Evolutionary conservation across 306 rosid genomes (phyloP).

Genomic region (Argentina anserina): DNA sequence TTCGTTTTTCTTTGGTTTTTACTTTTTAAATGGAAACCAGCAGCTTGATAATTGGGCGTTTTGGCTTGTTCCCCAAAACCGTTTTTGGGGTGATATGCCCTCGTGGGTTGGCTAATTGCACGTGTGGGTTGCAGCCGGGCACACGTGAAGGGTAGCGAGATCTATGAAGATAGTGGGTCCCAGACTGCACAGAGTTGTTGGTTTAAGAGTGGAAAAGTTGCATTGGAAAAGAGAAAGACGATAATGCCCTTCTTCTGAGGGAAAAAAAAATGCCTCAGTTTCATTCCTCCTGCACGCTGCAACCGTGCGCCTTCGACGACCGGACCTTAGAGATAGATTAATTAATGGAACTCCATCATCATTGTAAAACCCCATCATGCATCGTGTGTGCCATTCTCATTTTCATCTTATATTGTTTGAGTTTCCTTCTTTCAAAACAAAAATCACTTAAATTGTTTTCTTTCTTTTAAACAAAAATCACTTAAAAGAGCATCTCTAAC

Average conservation of each 20-base stretch:
- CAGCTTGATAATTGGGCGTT: too few relatives aligned
- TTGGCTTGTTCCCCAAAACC: constrained; percentile 20
- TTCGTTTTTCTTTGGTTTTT: too few relatives aligned
- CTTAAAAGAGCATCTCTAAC: too few relatives aligned
- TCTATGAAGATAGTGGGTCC: constrained; percentile 7
- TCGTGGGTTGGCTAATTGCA: constrained; percentile 4
- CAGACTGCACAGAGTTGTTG: neutral
- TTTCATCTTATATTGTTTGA: too few relatives aligned
- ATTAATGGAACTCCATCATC: too few relatives aligned
- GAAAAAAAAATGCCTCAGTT: neutral
- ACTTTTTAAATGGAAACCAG: too few relatives aligned
- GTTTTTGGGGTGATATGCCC: constrained; percentile 16
- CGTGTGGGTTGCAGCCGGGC: constrained; percentile 19
- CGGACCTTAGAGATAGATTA: neutral
- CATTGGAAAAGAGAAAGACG: neutral
- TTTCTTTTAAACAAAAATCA: too few relatives aligned
- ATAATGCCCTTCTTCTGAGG: neutral
- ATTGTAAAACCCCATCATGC: too few relatives aligned
- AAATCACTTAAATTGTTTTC: too few relatives aligned
- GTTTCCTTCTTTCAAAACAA: too few relatives aligned
- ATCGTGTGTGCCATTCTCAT: too few relatives aligned
- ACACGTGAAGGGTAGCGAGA: constrained; percentile 19
- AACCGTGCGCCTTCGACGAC: neutral
- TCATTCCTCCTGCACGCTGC: too few relatives aligned
- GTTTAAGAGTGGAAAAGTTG: neutral